Evolutionary conservation across 768 basidiomycete genomes (phyloP).

Genomic region (Gymnopilus dilepis): DNA sequence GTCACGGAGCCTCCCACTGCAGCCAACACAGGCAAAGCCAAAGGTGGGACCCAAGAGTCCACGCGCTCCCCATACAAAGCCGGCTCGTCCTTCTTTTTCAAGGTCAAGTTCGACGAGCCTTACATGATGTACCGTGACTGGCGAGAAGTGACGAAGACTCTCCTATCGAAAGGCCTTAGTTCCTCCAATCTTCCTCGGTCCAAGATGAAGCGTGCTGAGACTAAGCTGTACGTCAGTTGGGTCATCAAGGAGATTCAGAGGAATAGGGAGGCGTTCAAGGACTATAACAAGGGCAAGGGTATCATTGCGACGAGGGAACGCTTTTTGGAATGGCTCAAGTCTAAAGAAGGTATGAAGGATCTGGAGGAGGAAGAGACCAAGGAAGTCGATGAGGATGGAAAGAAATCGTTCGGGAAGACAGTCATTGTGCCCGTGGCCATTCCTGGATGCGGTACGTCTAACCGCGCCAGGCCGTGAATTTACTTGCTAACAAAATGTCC

Average conservation of each 20-base stretch:
- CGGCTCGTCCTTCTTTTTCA: constrained; percentile 96
- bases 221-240: constrained; percentile 82
- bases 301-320: constrained; percentile 84
- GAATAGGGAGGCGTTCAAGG: constrained; percentile 63
- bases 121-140: constrained; percentile 99
- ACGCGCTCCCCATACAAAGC: constrained; percentile 67
- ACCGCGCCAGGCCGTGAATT: background rate
- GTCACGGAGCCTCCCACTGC: constrained; percentile 51
- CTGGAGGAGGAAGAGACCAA: constrained; percentile 38
- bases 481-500: constrained; percentile 21
- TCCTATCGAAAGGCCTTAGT: constrained; percentile 52
- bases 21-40: constrained; percentile 30
- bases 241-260: constrained; percentile 74
- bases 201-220: constrained; percentile 80
- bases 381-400: constrained; percentile 26
- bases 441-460: constrained; percentile 85
- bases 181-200: constrained; percentile 55
- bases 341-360: constrained; percentile 41
- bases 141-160: constrained; percentile 87
- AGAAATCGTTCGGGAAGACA: constrained; percentile 63
- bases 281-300: constrained; percentile 74
- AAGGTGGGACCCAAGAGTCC: background rate
- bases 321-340: constrained; percentile 73
- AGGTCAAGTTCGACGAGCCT: constrained; percentile 98
- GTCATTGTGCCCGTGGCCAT: constrained; percentile 89